Conservation (phyloP, 306 rosid genomes). For the Trifolium fragiferum region DNA sequence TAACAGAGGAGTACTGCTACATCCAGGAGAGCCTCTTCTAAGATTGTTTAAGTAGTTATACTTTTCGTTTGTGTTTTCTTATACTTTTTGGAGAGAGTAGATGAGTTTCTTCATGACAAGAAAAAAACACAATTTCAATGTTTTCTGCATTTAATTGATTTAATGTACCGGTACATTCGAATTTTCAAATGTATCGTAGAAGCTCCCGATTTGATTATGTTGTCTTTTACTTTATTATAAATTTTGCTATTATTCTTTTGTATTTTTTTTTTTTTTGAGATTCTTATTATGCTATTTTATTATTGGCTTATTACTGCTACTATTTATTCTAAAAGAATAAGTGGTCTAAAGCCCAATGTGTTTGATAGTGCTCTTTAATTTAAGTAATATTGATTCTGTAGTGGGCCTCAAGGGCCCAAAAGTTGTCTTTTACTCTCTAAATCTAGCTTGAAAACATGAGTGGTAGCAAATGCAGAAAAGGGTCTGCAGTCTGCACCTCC, state of each 20-base stretch:
- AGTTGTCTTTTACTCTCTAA: not conserved
- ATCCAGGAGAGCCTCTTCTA: not conserved
- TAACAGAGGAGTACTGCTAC: not conserved
- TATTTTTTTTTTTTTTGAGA: not conserved
- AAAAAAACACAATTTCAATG: no score
- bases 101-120: not conserved
- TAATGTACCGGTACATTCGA: no score
- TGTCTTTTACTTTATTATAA: not conserved
- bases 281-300: not conserved
- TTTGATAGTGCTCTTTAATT: not conserved
- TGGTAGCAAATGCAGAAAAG: slow-evolving; percentile 3
- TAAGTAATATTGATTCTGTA: not conserved
- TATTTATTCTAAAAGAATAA: not conserved
- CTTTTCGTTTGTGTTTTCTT: not conserved
- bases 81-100: not conserved
- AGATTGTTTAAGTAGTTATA: slow-evolving; percentile 1
- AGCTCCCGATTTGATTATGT: not conserved
- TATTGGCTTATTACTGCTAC: not conserved
- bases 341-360: not conserved
- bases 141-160: no score
- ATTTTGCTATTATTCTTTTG: not conserved
- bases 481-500: not conserved
- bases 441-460: not conserved
- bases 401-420: not conserved
- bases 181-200: no score